phyloP scores from a whole-genome alignment of 352 stramenopile genomes.

The Globisporangium nunn region DNA sequence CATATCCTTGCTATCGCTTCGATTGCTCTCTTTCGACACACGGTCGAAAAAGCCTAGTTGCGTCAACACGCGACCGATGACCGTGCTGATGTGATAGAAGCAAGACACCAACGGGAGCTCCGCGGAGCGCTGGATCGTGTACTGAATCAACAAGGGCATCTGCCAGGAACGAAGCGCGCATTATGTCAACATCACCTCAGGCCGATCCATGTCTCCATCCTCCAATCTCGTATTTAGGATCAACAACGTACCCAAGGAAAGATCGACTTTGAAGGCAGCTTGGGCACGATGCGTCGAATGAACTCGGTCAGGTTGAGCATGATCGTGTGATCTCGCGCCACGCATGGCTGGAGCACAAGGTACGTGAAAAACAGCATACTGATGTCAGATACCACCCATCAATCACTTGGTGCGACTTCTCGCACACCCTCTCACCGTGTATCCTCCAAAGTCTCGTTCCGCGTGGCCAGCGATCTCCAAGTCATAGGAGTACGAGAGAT shows the following conservation, averaged over 20 bases:
- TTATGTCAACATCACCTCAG: conserved; percentile 1
- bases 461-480: conserved; percentile 28
- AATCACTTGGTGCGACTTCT: neutral
- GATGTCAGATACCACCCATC: neutral
- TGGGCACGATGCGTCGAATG: conserved; percentile 42
- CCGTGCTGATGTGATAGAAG: conserved; percentile 51
- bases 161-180: conserved; percentile 4
- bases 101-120: conserved; percentile 44
- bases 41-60: conserved; percentile 19
- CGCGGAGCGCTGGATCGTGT: conserved; percentile 21
- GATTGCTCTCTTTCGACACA: neutral
- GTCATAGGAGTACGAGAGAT: conserved; percentile 69
- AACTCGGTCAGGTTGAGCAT: conserved; percentile 79
- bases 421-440: conserved; percentile 32
- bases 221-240: neutral
- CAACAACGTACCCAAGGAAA: conserved; percentile 38
- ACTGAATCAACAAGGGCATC: conserved; percentile 28
- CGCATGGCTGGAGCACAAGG: conserved; percentile 29
- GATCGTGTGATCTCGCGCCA: conserved; percentile 72
- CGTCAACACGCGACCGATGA: conserved; percentile 25
- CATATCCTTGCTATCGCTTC: neutral
- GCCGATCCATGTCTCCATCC: neutral
- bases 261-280: conserved; percentile 19
- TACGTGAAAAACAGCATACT: neutral
- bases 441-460: conserved; percentile 29